These are phyloP conservation scores for Corchorus olitorius DNA, from an alignment of 345 rosid species.

Conservation along the genomic window DNA sequence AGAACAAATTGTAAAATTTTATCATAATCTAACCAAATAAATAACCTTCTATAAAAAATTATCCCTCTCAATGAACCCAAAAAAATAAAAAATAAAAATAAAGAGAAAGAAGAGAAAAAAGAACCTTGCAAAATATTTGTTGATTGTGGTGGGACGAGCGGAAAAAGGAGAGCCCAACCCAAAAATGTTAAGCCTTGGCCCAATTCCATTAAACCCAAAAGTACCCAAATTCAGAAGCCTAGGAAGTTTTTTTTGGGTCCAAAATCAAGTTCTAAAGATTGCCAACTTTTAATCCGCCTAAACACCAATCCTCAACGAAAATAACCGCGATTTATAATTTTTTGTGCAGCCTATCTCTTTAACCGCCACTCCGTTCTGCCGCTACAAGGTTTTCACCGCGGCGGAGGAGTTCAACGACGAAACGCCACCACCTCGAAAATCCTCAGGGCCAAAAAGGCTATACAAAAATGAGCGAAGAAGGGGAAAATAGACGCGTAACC, in stretches of 20 bases:
- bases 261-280: neutral
- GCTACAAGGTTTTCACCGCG: neutral
- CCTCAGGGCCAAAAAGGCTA: neutral
- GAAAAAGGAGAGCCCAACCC: too few species aligned
- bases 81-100: too few species aligned
- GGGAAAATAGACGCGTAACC: slow-evolving; percentile 33
- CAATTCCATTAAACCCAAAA: neutral
- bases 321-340: neutral
- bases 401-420: neutral
- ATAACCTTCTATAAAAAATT: too few species aligned
- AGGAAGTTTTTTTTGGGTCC: neutral
- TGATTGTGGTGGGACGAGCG: too few species aligned
- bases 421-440: neutral
- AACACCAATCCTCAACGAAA: neutral
- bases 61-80: too few species aligned
- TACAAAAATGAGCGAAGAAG: slow-evolving; percentile 51
- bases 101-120: too few species aligned
- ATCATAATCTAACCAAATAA: too few species aligned
- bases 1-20: too few species aligned
- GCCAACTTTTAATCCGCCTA: neutral
- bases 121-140: too few species aligned
- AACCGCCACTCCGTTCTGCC: neutral
- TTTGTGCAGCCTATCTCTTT: neutral
- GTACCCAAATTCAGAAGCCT: neutral
- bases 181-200: neutral